Evolutionary conservation across 768 basidiomycete genomes (phyloP), one percentile per base, ranked within the genome.

Genomic region (Phanerodontia chrysosporium): DNA sequence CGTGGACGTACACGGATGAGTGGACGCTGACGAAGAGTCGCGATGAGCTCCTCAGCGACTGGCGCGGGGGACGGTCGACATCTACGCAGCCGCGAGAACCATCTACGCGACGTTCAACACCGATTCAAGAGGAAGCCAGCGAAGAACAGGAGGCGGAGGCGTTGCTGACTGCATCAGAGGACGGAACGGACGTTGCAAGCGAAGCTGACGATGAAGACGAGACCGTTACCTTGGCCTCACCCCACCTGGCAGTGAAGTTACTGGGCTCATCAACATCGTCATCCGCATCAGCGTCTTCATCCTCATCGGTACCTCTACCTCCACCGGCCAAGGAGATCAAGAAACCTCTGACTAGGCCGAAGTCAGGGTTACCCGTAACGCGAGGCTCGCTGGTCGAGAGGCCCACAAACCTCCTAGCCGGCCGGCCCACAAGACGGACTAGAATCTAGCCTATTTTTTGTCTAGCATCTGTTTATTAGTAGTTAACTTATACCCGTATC

Each of bases 21-120:
- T 93, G 92, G 90, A 79, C 83, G 44, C 72, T 89, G 58, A 90
- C 90, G 6, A 75, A 82, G 60, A 77, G 74, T 57, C 82, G 92
- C 27, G 83, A 87, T 3, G 74, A 76, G 6, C 70, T 94, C 28
- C 64, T 95, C 49, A 74, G 76, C 45, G 73, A 75, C 36, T 82
- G 82, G 79, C 76, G 76, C 68, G 73, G 73, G 51, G 72, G 69
- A 35, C 28, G 14, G 10, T 45, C 55, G 24, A 51, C 46, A 32
- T 24, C 51, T 8, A n/a, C 58, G 29, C 36, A 53, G 6, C 45
- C 52, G 0, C n/a, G 29, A 4, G 36, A 25, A 10, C 27, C 32
- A 7, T 35, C 51, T 7, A 45, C 51, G 21, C 39, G 53, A 22
- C 67, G 67, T 36, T 57, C 63, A 7, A 69, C 45, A 8, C 45